Base-by-base conservation (phyloP, 352 stramenopile genomes). In the Globisporangium ultimum region DNA sequence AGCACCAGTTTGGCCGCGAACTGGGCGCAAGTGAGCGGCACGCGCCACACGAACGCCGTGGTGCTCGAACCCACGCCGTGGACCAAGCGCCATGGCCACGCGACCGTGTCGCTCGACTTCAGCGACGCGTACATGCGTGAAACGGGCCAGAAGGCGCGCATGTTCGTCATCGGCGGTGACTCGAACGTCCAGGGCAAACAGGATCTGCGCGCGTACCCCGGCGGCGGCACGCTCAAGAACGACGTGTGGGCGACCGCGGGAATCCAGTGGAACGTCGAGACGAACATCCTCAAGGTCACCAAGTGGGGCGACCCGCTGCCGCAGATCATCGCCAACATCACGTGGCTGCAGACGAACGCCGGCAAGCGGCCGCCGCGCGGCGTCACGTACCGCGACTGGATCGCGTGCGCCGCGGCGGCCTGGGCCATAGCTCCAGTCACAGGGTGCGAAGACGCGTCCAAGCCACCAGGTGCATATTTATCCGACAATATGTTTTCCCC, bases 401-500 rank as follows among this genome's bases (percentile, higher is more conserved):
- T 85, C 38, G 67, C 78, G 15, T 91, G 82, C 54, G 76, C 80
- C 5, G 55, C 71, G 3, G 78, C 76, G 3, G 50, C 78, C 0
- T 91, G 80, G 82, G 74, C 76, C 17, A 60, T 78, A 3, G 60
- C 63, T 2, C 73, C 75, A n/a, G 70, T 78, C 10, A 64, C 50
- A 0, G 76, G 74, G 9, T 91, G 82, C 28, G 70, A 83, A 24
- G 82, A 91, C 53, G 73, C 80, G 12, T 84, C 75, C 2, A 63
- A 71, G 50, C 71, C 82, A 0, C 82, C 82, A 1, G 82, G 82
- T 2, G 67, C 78, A 28, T 91, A 91, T 50, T 42, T 91, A 17
- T 75, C 82, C 3, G 80, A 91, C 53, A 88, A 84, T 46, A 91
- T 91, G 82, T 91, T 88, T 38, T 89, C 78, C 32, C 80, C 82